Conservation (phyloP, 2,329 filamentous ascomycete genomes). For the Epichloe uncinata region DNA sequence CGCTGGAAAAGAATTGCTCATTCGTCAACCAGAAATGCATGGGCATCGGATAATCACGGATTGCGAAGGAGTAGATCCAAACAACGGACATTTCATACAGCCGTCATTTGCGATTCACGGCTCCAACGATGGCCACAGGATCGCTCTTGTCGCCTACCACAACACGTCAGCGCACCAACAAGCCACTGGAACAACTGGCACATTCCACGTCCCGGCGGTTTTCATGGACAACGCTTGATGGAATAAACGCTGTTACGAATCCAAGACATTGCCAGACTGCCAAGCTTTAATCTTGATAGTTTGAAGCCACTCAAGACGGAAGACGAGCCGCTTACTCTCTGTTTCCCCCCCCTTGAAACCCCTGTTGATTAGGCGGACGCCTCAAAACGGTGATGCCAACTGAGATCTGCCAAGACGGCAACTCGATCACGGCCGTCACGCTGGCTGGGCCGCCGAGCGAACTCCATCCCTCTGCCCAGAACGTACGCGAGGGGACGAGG, state of each 20-base stretch:
- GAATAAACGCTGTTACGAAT: background rate
- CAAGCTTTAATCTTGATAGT: background rate
- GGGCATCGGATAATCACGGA: background rate
- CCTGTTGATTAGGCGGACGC: background rate
- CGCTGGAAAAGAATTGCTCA: background rate
- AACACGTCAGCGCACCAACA: background rate
- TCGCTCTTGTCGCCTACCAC: background rate
- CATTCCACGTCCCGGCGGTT: background rate
- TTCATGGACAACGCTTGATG: background rate
- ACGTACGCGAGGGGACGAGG: background rate
- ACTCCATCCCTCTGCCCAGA: background rate
- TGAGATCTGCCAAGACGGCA: constrained; percentile 4
- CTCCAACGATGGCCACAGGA: too few relatives aligned
- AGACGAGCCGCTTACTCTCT: background rate
- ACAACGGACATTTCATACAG: background rate
- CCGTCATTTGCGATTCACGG: too few relatives aligned
- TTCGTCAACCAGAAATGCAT: background rate
- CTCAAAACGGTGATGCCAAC: background rate
- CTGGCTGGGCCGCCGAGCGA: too few relatives aligned
- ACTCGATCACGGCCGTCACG: background rate
- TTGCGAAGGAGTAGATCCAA: background rate
- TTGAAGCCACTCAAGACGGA: background rate
- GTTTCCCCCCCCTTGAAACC: background rate
- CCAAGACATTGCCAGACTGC: constrained; percentile 3
- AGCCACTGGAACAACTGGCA: background rate